Evolutionary conservation across 2,329 filamentous ascomycete species (phyloP).

Genomic region (Neobulgaria alba): DNA sequence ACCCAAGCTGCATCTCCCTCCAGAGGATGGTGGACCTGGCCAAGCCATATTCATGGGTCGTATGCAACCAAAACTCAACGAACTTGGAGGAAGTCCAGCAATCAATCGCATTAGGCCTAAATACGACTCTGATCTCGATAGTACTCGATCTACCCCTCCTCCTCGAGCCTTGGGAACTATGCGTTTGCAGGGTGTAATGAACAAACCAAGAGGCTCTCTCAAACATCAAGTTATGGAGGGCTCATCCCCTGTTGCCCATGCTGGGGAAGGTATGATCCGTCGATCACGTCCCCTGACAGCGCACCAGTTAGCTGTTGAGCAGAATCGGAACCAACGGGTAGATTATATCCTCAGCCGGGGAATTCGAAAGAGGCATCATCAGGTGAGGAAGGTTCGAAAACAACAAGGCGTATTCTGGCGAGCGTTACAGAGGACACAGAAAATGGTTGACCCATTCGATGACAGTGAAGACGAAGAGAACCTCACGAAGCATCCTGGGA

Average conservation of each 20-base stretch:
- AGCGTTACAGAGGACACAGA: constrained; percentile 54
- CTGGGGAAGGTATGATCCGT: constrained; percentile 32
- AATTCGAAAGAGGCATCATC: constrained; percentile 56
- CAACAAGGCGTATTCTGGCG: constrained; percentile 59
- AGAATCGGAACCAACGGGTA: constrained; percentile 70
- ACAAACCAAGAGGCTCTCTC: constrained; percentile 37
- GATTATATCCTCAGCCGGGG: constrained; percentile 74
- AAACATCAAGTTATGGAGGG: constrained; percentile 54
- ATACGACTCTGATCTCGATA: constrained; percentile 48
- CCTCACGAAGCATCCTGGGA: constrained; percentile 24
- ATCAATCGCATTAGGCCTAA: constrained; percentile 57
- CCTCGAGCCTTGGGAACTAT: constrained; percentile 30
- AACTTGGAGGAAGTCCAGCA: constrained; percentile 26
- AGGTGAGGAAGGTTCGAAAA: constrained; percentile 51
- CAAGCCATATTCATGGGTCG: constrained; percentile 46
- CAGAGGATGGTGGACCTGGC: constrained; percentile 34
- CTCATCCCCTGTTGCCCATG: constrained; percentile 51
- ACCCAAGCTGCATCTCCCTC: constrained; percentile 29
- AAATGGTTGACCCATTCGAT: constrained; percentile 45
- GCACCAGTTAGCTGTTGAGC: constrained; percentile 73
- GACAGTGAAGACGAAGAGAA: constrained; percentile 54
- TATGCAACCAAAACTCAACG: constrained; percentile 52
- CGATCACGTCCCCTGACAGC: constrained; percentile 70
- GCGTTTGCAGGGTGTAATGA: constrained; percentile 23
- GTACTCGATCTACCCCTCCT: constrained; percentile 43